Conservation (phyloP, 306 rosid species). For the Lathyrus aphaca region DNA sequence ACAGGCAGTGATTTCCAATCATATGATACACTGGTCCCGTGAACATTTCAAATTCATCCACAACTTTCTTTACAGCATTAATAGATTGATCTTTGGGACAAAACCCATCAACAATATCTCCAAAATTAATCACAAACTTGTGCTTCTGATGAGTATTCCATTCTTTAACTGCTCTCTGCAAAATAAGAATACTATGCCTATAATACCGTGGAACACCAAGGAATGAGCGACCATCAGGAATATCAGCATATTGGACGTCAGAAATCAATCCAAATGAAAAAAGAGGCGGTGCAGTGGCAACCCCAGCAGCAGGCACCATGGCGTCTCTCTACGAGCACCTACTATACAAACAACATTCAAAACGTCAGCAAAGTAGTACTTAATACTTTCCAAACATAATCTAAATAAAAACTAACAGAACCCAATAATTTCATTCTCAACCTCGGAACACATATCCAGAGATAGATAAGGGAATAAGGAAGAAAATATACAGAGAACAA, state of each 20-base stretch:
- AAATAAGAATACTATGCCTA: conserved; percentile 69
- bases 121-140: conserved; percentile 70
- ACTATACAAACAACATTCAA: conserved; percentile 33
- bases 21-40: conserved; percentile 75
- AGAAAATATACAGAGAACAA: conserved; percentile 22
- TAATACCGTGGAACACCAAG: conserved; percentile 86
- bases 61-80: conserved; percentile 58
- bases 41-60: conserved; percentile 63
- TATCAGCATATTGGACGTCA: conserved; percentile 92
- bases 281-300: conserved; percentile 51
- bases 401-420: conserved; percentile 30
- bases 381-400: conserved; percentile 24
- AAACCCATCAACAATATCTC: conserved; percentile 90
- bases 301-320: conserved; percentile 61
- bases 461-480: neutral
- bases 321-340: conserved; percentile 46
- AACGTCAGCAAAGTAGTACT: conserved; percentile 32
- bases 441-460: conserved; percentile 17
- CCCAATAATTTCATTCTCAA: conserved; percentile 17
- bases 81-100: conserved; percentile 81
- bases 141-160: conserved; percentile 74
- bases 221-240: conserved; percentile 86
- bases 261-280: conserved; percentile 89
- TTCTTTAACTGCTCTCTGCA: conserved; percentile 74
- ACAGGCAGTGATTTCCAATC: conserved; percentile 95